Evolutionary conservation across 2,329 filamentous ascomycete genomes (phyloP).

Genomic region (Stachybotrys chartarum): DNA sequence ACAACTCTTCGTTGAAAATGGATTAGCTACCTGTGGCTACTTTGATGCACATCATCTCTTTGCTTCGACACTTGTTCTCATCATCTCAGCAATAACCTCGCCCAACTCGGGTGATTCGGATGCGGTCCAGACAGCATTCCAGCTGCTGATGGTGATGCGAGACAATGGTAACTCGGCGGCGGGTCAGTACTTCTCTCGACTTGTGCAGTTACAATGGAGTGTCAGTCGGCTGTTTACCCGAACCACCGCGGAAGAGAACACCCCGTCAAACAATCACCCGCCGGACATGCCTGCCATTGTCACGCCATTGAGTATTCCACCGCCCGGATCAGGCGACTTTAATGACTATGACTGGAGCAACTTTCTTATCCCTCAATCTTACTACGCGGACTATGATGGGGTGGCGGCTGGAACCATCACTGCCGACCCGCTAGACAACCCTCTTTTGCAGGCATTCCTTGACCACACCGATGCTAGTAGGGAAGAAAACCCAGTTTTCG

Average conservation of each 20-base stretch:
- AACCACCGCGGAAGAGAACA: background rate
- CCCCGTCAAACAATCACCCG: background rate
- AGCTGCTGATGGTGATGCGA: conserved; percentile 6
- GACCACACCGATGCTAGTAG: conserved; percentile 5
- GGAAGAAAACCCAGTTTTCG: conserved; percentile 2
- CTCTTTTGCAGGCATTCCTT: conserved; percentile 7
- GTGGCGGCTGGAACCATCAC: background rate
- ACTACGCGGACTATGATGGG: conserved; percentile 4
- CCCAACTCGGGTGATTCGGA: conserved; percentile 8
- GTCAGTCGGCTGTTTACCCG: conserved; percentile 6
- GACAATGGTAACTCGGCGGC: conserved; percentile 7
- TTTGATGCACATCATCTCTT: conserved; percentile 9
- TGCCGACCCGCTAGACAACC: conserved; percentile 7
- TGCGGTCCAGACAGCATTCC: conserved; percentile 8
- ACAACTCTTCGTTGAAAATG: conserved; percentile 7
- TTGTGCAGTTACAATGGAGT: conserved; percentile 6
- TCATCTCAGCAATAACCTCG: conserved; percentile 8
- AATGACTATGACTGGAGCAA: conserved; percentile 7
- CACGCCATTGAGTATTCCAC: background rate
- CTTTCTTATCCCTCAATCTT: conserved; percentile 4
- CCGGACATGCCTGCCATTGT: background rate
- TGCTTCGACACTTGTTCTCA: conserved; percentile 7
- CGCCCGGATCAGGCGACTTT: background rate
- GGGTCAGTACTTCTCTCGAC: conserved; percentile 6
- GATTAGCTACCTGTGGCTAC: conserved; percentile 8